Percentiles rank a stretch among this genome's conserved stretches.
phyloP scores from a whole-genome alignment of 306 rosid species.

The Mimosa bimucronata region DNA sequence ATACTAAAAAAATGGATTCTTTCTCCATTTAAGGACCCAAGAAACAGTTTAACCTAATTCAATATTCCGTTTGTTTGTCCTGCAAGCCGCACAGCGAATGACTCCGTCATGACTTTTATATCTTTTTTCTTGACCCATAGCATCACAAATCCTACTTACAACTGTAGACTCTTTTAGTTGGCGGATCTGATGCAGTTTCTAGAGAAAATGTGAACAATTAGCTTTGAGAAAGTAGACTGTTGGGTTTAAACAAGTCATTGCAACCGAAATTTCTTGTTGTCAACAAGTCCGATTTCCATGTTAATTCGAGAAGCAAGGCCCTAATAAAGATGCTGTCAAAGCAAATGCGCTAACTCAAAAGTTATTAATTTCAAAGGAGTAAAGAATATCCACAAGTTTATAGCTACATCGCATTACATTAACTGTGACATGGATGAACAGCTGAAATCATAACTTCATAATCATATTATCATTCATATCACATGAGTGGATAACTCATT shows the following conservation, averaged over 20 bases:
- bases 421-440: constrained; percentile 4
- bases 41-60: constrained; percentile 15
- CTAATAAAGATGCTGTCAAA: background rate
- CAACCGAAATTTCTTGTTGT: background rate
- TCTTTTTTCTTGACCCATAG: constrained; percentile 1
- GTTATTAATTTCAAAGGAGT: background rate
- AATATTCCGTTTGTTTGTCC: constrained; percentile 3
- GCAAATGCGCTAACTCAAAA: background rate
- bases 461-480: background rate
- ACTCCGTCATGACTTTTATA: background rate
- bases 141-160: constrained; percentile 7
- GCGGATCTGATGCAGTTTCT: background rate
- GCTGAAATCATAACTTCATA: constrained; percentile 7
- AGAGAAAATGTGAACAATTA: background rate
- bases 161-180: background rate
- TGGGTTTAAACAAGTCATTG: background rate
- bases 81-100: background rate
- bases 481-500: constrained; percentile 2
- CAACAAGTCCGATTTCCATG: constrained; percentile 1
- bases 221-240: background rate
- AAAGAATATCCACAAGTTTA: background rate
- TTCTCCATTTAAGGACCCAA: background rate
- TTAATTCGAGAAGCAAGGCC: background rate
- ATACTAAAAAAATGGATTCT: background rate
- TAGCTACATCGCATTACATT: background rate